These are phyloP conservation scores for Pseudevernia furfuracea DNA, from an alignment of 495 filamentous ascomycete species.

Conservation along the genomic window DNA sequence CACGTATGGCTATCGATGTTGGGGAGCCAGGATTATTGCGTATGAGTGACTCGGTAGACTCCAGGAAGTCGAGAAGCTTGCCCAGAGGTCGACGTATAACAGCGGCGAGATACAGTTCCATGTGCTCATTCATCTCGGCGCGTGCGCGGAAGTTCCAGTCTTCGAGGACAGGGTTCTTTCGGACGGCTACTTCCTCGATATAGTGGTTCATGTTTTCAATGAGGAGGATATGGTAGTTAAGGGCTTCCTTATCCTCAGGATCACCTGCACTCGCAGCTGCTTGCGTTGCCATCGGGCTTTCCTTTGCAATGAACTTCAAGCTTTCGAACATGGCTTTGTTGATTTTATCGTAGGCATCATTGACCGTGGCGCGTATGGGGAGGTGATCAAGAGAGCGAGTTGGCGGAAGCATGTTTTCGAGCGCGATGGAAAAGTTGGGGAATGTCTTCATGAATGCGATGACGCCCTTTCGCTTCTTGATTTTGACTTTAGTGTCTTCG, in stretches of 20 bases:
- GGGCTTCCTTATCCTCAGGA: conserved; percentile 85
- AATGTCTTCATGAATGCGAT: conserved; percentile 91
- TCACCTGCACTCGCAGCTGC: conserved; percentile 41
- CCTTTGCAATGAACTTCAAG: conserved; percentile 89
- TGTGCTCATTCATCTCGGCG: conserved; percentile 77
- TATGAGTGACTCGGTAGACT: conserved; percentile 64
- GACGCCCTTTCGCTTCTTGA: conserved; percentile 95
- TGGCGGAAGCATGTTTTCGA: conserved; percentile 72
- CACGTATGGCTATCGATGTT: conserved; percentile 54
- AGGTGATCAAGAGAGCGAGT: conserved; percentile 44
- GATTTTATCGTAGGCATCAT: conserved; percentile 79
- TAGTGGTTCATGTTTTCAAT: conserved; percentile 99
- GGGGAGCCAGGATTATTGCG: conserved; percentile 36
- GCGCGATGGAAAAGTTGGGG: conserved; percentile 68
- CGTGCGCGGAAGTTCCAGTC: conserved; percentile 72
- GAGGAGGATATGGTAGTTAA: conserved; percentile 93
- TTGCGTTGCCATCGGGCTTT: conserved; percentile 51
- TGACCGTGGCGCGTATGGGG: conserved; percentile 65
- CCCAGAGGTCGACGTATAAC: conserved; percentile 85
- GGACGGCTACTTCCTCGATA: conserved; percentile 79
- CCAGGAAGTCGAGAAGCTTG: conserved; percentile 81
- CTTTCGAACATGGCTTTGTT: conserved; percentile 96
- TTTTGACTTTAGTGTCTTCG: conserved; percentile 97
- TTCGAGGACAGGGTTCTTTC: conserved; percentile 62
- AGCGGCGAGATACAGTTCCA: conserved; percentile 75